A percentile compares a stretch with the other conserved stretches of the same genome.
phyloP scores from a whole-genome alignment of 768 basidiomycete genomes.

The Cystofilobasidium macerans region DNA sequence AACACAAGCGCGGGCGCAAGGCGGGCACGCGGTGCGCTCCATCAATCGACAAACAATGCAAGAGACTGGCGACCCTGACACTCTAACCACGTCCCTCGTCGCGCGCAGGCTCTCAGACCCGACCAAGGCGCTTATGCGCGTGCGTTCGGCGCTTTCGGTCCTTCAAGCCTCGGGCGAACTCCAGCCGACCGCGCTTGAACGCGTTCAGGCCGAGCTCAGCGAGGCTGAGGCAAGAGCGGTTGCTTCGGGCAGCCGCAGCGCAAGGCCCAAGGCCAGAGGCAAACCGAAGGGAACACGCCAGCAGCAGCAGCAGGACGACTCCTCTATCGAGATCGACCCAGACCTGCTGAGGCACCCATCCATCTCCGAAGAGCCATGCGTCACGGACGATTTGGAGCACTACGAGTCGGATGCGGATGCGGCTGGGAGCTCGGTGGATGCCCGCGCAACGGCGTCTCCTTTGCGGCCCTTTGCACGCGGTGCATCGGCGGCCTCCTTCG shows the following conservation, averaged over 20 bases:
- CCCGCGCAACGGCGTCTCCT: too few species aligned
- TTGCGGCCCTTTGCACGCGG: too few species aligned
- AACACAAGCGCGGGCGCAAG: constrained; percentile 12
- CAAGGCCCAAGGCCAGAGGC: not conserved
- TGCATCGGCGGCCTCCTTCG: too few species aligned
- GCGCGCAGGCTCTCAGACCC: constrained; percentile 6
- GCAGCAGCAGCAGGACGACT: not conserved
- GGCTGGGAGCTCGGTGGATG: too few species aligned
- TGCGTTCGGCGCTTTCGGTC: constrained; percentile 16
- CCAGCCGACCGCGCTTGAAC: not conserved
- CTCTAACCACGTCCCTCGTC: not conserved
- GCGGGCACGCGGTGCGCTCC: constrained; percentile 15
- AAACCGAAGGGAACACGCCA: too few species aligned
- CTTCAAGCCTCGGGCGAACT: not conserved
- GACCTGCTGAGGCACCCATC: not conserved
- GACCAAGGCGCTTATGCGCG: constrained; percentile 21
- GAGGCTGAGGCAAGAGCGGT: not conserved
- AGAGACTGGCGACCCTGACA: not conserved
- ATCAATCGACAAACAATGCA: not conserved
- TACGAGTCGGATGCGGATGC: too few species aligned
- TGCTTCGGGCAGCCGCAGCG: too few species aligned
- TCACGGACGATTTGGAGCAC: not conserved
- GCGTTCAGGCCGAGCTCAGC: not conserved
- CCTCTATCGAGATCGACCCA: too few species aligned
- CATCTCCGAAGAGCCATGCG: not conserved